Percentiles rank a stretch among this genome's conserved stretches.
Evolutionary conservation across 2,329 filamentous ascomycete genomes (phyloP).

Genomic region (Sarocladium strictum): DNA sequence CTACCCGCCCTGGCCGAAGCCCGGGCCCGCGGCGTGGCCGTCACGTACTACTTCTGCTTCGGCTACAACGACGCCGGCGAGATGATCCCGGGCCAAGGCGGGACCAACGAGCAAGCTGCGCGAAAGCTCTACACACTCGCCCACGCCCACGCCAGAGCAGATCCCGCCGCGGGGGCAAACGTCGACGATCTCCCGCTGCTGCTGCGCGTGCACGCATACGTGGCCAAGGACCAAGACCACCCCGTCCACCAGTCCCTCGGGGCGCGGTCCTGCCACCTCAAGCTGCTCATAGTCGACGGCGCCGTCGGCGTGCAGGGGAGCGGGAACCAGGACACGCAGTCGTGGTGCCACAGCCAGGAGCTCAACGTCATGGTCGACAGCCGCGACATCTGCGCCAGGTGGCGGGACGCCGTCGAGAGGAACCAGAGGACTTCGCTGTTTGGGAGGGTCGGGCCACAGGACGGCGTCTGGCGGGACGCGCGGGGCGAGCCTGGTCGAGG

Average conservation of each 20-base stretch:
- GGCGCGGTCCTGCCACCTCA: constrained; percentile 66
- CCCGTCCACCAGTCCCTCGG: constrained; percentile 64
- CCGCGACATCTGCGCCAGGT: constrained; percentile 50
- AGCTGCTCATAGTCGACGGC: constrained; percentile 68
- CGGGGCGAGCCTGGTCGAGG: constrained; percentile 26
- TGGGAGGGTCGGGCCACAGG: constrained; percentile 46
- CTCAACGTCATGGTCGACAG: constrained; percentile 72
- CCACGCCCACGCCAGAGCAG: constrained; percentile 39
- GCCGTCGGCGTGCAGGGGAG: constrained; percentile 65
- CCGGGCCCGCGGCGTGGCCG: constrained; percentile 59
- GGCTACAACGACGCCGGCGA: constrained; percentile 78
- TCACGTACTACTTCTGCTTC: constrained; percentile 67
- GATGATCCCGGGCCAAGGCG: constrained; percentile 68
- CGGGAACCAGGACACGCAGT: constrained; percentile 77
- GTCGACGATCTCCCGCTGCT: constrained; percentile 11
- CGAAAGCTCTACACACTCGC: constrained; percentile 48
- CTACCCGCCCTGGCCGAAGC: constrained; percentile 58
- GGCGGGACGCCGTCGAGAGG: constrained; percentile 54
- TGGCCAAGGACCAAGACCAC: constrained; percentile 63
- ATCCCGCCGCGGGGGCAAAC: constrained; percentile 10
- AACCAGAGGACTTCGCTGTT: constrained; percentile 63
- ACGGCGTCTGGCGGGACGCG: constrained; percentile 58
- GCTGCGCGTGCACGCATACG: constrained; percentile 63
- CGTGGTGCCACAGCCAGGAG: constrained; percentile 73
- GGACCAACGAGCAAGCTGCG: constrained; percentile 67